Conservation (phyloP, 176 grass and related monocot genomes). For the Phyllostachys edulis region DNA sequence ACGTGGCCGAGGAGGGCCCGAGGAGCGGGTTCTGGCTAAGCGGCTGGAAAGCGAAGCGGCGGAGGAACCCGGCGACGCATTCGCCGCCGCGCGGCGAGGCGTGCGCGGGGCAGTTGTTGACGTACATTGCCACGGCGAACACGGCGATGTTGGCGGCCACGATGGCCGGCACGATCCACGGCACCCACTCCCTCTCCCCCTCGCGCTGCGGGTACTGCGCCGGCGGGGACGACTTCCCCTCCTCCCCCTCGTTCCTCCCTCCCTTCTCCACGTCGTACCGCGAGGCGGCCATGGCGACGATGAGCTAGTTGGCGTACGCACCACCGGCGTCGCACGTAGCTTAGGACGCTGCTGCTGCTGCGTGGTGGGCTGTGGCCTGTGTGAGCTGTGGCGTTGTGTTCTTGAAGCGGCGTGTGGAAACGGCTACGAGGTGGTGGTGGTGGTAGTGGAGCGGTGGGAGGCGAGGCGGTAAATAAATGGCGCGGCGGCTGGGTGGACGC, state of each 20-base stretch:
- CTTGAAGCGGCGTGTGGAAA: not conserved
- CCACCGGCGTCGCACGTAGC: no score
- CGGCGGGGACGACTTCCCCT: not conserved
- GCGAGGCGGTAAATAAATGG: slow-evolving; percentile 19
- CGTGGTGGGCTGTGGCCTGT: not conserved
- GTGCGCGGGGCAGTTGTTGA: slow-evolving; percentile 88
- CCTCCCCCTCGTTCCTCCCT: not conserved
- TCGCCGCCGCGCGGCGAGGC: slow-evolving; percentile 24
- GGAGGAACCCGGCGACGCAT: slow-evolving; percentile 78
- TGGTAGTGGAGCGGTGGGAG: not conserved
- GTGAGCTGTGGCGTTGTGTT: not conserved
- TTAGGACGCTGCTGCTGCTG: not conserved
- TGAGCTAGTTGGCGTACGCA: not conserved
- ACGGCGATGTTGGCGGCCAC: slow-evolving; percentile 67
- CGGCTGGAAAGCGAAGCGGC: slow-evolving; percentile 79
- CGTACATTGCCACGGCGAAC: slow-evolving; percentile 82
- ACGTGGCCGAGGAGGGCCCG: slow-evolving; percentile 87
- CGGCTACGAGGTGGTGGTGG: not conserved
- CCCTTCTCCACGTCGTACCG: slow-evolving; percentile 67
- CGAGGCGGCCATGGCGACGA: slow-evolving; percentile 20
- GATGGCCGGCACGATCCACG: slow-evolving; percentile 72
- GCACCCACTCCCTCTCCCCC: slow-evolving; percentile 69
- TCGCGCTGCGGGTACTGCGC: slow-evolving; percentile 30
- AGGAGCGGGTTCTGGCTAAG: slow-evolving; percentile 83
- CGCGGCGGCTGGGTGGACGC: not conserved